phyloP scores from a whole-genome alignment of 495 filamentous ascomycete species.

The Corynascus novoguineensis region DNA sequence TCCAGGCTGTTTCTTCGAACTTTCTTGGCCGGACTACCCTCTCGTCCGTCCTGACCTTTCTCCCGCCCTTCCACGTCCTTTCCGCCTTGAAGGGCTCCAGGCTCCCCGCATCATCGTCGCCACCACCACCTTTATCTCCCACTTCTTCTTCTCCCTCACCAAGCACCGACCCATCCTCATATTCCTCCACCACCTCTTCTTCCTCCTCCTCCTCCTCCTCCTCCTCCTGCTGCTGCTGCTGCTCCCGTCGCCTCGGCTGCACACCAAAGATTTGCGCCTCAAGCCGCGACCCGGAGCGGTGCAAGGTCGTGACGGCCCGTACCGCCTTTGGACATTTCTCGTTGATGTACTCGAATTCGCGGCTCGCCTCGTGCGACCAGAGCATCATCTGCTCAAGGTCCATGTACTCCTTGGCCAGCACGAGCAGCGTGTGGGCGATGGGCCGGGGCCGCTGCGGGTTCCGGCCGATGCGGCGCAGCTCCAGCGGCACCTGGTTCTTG shows the following conservation, averaged over 20 bases:
- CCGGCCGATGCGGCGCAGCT: constrained; percentile 30
- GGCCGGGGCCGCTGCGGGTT: constrained; percentile 33
- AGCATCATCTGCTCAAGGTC: constrained; percentile 33
- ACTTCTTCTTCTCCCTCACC: not conserved
- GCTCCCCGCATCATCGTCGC: too few species aligned
- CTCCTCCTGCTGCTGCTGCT: not conserved
- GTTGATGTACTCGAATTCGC: constrained; percentile 22
- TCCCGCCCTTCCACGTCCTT: not conserved
- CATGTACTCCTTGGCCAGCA: constrained; percentile 36
- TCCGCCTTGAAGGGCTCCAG: not conserved
- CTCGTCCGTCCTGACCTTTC: not conserved
- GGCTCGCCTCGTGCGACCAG: constrained; percentile 31
- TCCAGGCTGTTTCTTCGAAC: not conserved
- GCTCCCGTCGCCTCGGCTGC: not conserved
- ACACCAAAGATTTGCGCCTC: constrained; percentile 15
- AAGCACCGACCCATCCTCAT: not conserved
- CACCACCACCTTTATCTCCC: too few species aligned
- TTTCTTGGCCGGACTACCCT: too few species aligned
- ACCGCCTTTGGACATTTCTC: constrained; percentile 26
- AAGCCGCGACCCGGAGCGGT: constrained; percentile 13
- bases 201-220: not conserved
- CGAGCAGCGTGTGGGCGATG: constrained; percentile 34
- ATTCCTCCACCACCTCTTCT: not conserved
- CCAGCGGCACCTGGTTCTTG: constrained; percentile 30
- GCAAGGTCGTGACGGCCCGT: constrained; percentile 38